Percentiles rank a stretch among this genome's conserved stretches.
phyloP scores from a whole-genome alignment of 2,329 filamentous ascomycete genomes.

The Nemania sp. region DNA sequence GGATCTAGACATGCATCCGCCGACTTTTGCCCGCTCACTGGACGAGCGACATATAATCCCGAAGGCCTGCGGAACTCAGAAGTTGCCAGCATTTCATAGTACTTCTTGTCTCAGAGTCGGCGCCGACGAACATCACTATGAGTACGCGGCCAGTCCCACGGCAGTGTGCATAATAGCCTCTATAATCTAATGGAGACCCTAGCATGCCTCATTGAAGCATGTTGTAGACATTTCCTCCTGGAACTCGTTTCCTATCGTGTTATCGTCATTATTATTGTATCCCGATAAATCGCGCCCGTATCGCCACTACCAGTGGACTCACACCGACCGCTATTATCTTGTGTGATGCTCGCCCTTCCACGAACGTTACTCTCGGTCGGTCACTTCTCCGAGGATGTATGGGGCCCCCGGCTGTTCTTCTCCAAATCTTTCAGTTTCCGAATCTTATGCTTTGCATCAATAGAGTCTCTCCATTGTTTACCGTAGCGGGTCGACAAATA shows the following conservation, averaged over 20 bases:
- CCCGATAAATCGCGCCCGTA: not conserved
- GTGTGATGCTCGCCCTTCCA: not conserved
- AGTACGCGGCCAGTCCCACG: slow-evolving; percentile 16
- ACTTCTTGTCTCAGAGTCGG: not conserved
- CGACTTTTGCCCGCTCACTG: not conserved
- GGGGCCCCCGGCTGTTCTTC: slow-evolving; percentile 22
- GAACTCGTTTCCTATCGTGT: slow-evolving; percentile 1
- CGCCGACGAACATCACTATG: not conserved
- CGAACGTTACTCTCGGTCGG: slow-evolving; percentile 6
- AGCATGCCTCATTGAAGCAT: slow-evolving; percentile 10
- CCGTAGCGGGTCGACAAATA: slow-evolving; percentile 46
- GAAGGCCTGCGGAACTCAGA: not conserved
- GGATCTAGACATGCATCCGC: slow-evolving; percentile 2
- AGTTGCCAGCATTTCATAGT: not conserved
- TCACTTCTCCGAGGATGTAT: slow-evolving; percentile 6
- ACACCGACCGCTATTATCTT: not conserved
- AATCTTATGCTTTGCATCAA: slow-evolving; percentile 38
- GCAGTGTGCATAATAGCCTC: slow-evolving; percentile 18
- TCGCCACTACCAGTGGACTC: not conserved
- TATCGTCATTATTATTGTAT: slow-evolving; percentile 15
- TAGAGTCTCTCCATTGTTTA: slow-evolving; percentile 44
- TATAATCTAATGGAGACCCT: slow-evolving; percentile 8
- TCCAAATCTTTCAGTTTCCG: slow-evolving; percentile 17
- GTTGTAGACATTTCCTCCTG: not conserved
- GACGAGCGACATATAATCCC: not conserved